Percentiles rank a stretch among this genome's conserved stretches.
Evolutionary conservation across 768 basidiomycete genomes (phyloP).

Genomic region (Amyloporia xantha): DNA sequence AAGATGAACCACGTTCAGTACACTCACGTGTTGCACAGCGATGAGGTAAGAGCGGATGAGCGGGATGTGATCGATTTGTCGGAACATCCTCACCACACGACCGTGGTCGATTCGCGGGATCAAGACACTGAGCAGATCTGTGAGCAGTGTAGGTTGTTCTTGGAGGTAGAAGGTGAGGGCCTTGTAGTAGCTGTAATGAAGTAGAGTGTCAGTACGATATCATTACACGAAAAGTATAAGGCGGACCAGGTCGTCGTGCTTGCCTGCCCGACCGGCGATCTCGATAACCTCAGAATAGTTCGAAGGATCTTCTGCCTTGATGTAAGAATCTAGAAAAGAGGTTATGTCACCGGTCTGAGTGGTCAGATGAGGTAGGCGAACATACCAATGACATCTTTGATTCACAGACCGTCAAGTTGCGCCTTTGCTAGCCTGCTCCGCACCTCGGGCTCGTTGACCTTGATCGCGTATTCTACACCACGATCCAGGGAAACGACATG

Average conservation of each 20-base stretch:
- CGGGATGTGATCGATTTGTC: slow-evolving; percentile 91
- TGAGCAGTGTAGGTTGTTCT: slow-evolving; percentile 89
- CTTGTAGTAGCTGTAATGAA: slow-evolving; percentile 75
- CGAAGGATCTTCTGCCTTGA: slow-evolving; percentile 91
- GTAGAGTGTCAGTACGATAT: slow-evolving; percentile 4
- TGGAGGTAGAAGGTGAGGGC: slow-evolving; percentile 90
- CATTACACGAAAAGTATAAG: background rate
- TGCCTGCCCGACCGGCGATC: slow-evolving; percentile 89
- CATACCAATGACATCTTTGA: slow-evolving; percentile 95
- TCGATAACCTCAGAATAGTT: slow-evolving; percentile 96
- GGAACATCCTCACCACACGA: slow-evolving; percentile 94
- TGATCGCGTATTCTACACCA: slow-evolving; percentile 91
- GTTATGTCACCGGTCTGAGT: background rate
- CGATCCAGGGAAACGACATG: slow-evolving; percentile 98
- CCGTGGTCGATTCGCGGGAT: slow-evolving; percentile 93
- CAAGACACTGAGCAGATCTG: slow-evolving; percentile 87
- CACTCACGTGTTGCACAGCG: slow-evolving; percentile 84
- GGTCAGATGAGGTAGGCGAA: background rate
- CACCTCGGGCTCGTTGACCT: slow-evolving; percentile 93
- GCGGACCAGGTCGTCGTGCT: slow-evolving; percentile 85
- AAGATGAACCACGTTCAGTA: no score
- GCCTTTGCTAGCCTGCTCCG: slow-evolving; percentile 99
- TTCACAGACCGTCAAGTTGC: slow-evolving; percentile 93
- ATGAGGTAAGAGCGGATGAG: slow-evolving; percentile 95
- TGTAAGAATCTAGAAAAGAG: slow-evolving; percentile 75